Evolutionary conservation across 108 stramenopile genomes (phyloP).

Genomic region (Nannochloropsis salina): DNA sequence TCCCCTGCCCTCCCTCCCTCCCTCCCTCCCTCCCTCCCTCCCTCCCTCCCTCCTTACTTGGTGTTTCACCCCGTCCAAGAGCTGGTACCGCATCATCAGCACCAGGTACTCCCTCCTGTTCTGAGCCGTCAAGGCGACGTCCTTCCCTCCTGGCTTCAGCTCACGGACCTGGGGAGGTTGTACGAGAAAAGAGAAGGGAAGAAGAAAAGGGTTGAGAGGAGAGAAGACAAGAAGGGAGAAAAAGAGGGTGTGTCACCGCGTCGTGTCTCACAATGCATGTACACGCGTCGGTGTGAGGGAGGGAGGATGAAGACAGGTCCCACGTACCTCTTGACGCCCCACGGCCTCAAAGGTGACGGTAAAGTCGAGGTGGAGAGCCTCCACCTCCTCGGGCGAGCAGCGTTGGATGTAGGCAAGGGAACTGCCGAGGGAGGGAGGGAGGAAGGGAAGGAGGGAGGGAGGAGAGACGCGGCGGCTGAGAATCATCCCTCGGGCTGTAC

Average conservation of each 20-base stretch:
- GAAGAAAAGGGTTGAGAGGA: not conserved
- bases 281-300: too few relatives aligned
- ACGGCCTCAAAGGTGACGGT: not conserved
- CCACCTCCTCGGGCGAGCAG: not conserved
- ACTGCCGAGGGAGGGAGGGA: not conserved
- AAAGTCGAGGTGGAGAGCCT: not conserved
- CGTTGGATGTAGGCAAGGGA: not conserved
- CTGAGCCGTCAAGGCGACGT: not conserved
- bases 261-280: too few relatives aligned
- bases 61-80: not conserved
- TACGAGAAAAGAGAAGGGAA: not conserved
- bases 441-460: not conserved
- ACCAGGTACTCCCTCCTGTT: not conserved
- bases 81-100: not conserved
- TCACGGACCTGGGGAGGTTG: not conserved
- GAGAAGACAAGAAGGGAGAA: not conserved
- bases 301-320: not conserved
- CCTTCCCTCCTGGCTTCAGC: not conserved
- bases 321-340: not conserved
- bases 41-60: conserved; percentile 15
- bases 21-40: not conserved
- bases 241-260: not conserved
- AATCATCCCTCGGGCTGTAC: too few relatives aligned
- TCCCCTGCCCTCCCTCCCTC: not conserved
- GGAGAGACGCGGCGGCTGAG: too few relatives aligned